Base-by-base conservation (phyloP, 805 yeast genomes). In the Candida nemodendra region DNA sequence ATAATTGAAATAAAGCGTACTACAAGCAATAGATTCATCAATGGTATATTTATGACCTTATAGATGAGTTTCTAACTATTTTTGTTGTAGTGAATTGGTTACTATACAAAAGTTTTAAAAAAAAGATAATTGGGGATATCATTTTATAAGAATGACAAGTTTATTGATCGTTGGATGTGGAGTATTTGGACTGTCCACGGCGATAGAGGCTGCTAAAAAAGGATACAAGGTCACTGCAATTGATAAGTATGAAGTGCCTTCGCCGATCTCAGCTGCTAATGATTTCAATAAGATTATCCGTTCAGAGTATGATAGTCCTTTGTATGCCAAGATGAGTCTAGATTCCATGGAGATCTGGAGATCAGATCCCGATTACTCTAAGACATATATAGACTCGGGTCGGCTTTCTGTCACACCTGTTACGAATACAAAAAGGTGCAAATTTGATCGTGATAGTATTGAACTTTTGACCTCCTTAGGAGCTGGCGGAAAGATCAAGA, bases 121-220 rank as follows among this genome's bases (percentile, higher is more conserved):
- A n/a, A n/a, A n/a, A n/a, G n/a, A n/a, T n/a, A n/a, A n/a, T n/a
- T n/a, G n/a, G n/a, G n/a, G n/a, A n/a, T n/a, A n/a, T n/a, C n/a
- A n/a, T n/a, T n/a, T n/a, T n/a, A n/a, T n/a, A 21, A 11, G 11
- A 21, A 21, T 21, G 24, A 21, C 9, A 8, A 8, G 9, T 7
- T 21, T 21, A 21, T 15, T 44, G 13, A 34, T 51, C 7, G 45
- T 59, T 4, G 65, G 65, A 2, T 56, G 61, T 41, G 65, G 65
- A 9, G 63, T 59, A 2, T 59, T 54, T 48, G 66, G 66, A 9
- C 47, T 61, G 11, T 58, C 63, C 7, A 54, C 64, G 1, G 56
- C 59, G 4, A 35, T 57, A 13, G 57, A 59, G 18, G 40, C 58
- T 9, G 44, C 54, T 3, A 33, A 36, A 18, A 30, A 34, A 13